These are phyloP conservation scores for Annulohypoxylon maeteangense DNA, from an alignment of 495 filamentous ascomycete genomes.

Conservation along the genomic window DNA sequence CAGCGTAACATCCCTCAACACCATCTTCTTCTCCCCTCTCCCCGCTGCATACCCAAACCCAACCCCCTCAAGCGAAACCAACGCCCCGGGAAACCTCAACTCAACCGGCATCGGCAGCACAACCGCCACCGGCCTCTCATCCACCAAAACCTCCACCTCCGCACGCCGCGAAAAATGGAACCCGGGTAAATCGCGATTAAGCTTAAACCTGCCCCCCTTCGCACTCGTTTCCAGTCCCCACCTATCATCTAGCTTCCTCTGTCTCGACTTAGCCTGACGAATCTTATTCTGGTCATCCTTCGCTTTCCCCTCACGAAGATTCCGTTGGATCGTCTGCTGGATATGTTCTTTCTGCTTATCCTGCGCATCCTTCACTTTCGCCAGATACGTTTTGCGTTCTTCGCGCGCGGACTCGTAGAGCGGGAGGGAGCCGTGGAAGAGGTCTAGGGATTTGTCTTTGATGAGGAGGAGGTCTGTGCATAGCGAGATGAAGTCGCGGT, in stretches of 20 bases:
- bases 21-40: conserved; percentile 42
- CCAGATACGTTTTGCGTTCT: conserved; percentile 70
- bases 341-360: conserved; percentile 81
- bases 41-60: conserved; percentile 68
- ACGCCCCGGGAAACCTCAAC: conserved; percentile 76
- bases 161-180: conserved; percentile 65
- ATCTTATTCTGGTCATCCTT: conserved; percentile 83
- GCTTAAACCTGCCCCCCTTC: conserved; percentile 78
- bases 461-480: conserved; percentile 82
- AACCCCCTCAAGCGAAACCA: conserved; percentile 74
- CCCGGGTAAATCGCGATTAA: conserved; percentile 75
- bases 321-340: conserved; percentile 76
- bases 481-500: conserved; percentile 76
- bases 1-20: conserved; percentile 68
- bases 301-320: conserved; percentile 73
- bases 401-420: conserved; percentile 74
- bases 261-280: conserved; percentile 77
- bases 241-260: conserved; percentile 83
- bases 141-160: conserved; percentile 75
- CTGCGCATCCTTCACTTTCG: conserved; percentile 81
- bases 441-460: conserved; percentile 70
- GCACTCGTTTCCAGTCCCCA: conserved; percentile 77
- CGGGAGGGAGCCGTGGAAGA: conserved; percentile 76
- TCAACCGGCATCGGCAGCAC: conserved; percentile 69
- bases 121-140: conserved; percentile 69